These are phyloP conservation scores for Rhodotorula babjevae DNA, from an alignment of 768 basidiomycete species.

Conservation along the genomic window DNA sequence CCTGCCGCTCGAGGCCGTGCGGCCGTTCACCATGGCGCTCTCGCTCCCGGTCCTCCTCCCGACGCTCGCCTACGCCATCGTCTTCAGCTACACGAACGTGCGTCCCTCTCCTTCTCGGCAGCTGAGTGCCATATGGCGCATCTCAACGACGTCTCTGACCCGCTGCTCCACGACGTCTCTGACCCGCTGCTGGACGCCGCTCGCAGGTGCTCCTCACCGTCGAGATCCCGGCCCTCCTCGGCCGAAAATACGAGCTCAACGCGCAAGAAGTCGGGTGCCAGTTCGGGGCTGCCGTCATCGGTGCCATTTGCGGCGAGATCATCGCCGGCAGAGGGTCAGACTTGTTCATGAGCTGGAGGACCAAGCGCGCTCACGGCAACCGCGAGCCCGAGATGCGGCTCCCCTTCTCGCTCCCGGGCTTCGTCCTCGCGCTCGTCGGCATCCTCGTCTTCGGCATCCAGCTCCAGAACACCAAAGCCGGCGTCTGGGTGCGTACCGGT, in stretches of 20 bases:
- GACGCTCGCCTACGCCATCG: slow-evolving; percentile 17
- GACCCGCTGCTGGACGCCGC: not conserved
- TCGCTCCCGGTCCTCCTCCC: slow-evolving; percentile 24
- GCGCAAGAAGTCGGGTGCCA: slow-evolving; percentile 41
- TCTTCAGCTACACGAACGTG: slow-evolving; percentile 31
- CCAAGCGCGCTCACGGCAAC: slow-evolving; percentile 28
- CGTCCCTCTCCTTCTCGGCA: not conserved
- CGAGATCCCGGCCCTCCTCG: slow-evolving; percentile 37
- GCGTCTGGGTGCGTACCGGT: slow-evolving; percentile 4
- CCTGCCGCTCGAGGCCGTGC: slow-evolving; percentile 17
- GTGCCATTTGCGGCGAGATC: slow-evolving; percentile 39
- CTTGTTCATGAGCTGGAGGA: slow-evolving; percentile 35
- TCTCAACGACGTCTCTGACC: no score
- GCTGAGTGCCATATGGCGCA: no score
- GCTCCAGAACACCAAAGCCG: slow-evolving; percentile 16
- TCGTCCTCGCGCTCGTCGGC: slow-evolving; percentile 32
- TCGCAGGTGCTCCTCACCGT: slow-evolving; percentile 24
- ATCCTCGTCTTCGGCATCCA: slow-evolving; percentile 30
- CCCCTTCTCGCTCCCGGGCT: slow-evolving; percentile 36
- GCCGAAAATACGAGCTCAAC: slow-evolving; percentile 35
- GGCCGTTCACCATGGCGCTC: slow-evolving; percentile 12
- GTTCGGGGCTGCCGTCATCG: slow-evolving; percentile 39
- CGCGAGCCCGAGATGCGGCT: slow-evolving; percentile 39
- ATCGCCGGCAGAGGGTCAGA: slow-evolving; percentile 41
- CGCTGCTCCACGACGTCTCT: no score